These are phyloP conservation scores for Withania somnifera DNA, from an alignment of 305 asterid genomes.

Conservation along the genomic window DNA sequence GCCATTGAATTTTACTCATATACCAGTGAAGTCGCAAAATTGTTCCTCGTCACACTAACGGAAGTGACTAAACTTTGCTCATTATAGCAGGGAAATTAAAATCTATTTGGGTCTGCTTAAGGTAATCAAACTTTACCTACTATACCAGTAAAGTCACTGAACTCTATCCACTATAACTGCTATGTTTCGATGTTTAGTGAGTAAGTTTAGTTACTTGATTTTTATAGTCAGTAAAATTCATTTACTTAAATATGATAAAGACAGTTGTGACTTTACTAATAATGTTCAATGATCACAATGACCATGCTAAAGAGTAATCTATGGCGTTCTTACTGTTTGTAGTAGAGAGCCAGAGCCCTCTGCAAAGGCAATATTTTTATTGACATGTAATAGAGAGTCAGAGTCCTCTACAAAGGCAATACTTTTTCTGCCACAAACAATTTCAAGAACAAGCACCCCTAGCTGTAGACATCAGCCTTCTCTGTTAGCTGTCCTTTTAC, in stretches of 20 bases:
- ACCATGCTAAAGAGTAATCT: not conserved
- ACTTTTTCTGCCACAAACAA: slow-evolving; percentile 59
- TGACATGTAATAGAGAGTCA: slow-evolving; percentile 71
- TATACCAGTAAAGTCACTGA: not conserved
- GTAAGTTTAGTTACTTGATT: not conserved
- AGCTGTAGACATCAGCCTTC: slow-evolving; percentile 84
- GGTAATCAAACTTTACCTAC: not conserved
- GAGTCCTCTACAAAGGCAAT: slow-evolving; percentile 54
- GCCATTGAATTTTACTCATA: no score
- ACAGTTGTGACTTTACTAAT: not conserved
- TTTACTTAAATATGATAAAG: not conserved
- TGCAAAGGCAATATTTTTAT: slow-evolving; percentile 54
- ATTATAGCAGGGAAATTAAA: not conserved
- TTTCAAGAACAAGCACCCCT: slow-evolving; percentile 81
- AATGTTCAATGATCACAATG: not conserved
- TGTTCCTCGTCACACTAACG: not conserved
- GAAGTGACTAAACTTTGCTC: not conserved
- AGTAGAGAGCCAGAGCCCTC: slow-evolving; percentile 67
- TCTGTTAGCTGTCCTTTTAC: slow-evolving; percentile 90
- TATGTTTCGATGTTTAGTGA: no score
- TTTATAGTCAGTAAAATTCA: not conserved
- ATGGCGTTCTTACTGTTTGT: slow-evolving; percentile 39
- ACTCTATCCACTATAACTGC: not conserved
- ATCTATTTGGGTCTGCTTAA: not conserved
- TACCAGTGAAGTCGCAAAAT: not conserved